Base-by-base conservation (phyloP, 2,329 filamentous ascomycete species). In the Paracoccidioides lutzii region DNA sequence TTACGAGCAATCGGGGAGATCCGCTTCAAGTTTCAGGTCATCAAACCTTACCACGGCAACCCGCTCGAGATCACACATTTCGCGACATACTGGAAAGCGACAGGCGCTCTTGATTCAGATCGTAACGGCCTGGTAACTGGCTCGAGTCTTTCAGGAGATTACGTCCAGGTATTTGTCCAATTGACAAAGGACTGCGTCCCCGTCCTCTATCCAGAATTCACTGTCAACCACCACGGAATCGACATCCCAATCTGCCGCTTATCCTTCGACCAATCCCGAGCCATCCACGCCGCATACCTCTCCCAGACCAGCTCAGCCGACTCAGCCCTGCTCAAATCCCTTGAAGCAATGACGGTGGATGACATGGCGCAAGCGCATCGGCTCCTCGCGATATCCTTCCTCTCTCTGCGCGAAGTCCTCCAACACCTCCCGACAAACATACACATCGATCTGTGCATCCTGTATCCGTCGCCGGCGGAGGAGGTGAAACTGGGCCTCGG, bases 41-140 rank as follows among this genome's bases (percentile, higher is more conserved):
- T 98, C 69, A 96, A 95, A 66, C 93, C 93, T 0, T 98, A 97
- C 73, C 83, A 84, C 59, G 91, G 93, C 6, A 86, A 90, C 58
- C 90, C 93, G 3, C 76, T 98, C 28, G 93, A 98, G 70, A 96
- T 98, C 58, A 95, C 93, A 0, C 90, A 97, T 66, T 98, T 97
- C 64, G 93, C 95, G 60, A 97, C 93, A 0, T 98, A 98, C 71
- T 98, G 93, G 93, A 98, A 97, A 71, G 91, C 91, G 0, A 98
- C 93, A 0, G 95, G 90, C 65, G 90, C 95, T 63, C 80, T 93
- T 50, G 89, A 95, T 67, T 84, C 88, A 52, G 87, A 90, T 49
- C 85, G 87, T 30, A 93, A 81, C 66, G 88, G 89, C 30, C 82
- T 97, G 30, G 88, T 98, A 15, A 97, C 91, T 0, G 93, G 91